Base-by-base conservation (phyloP, 768 basidiomycete species). In the Mycena crocata region DNA sequence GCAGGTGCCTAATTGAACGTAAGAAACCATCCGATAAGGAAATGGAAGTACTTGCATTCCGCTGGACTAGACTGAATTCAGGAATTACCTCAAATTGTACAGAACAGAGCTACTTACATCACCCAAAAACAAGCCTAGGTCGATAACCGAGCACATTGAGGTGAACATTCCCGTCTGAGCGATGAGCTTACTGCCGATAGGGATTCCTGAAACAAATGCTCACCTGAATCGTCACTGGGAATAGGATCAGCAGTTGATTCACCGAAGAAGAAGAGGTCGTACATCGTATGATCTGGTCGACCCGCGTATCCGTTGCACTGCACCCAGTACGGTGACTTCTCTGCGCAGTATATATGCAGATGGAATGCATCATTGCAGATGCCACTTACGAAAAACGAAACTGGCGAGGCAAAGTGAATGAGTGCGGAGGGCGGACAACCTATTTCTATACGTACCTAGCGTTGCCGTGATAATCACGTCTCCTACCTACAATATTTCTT, bases 211-310 rank as follows among this genome's bases (percentile, higher is more conserved):
- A n/a, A n/a, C n/a, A n/a, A n/a, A n/a, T n/a, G n/a, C 57, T 26
- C 8, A 79, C 80, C 64, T 81, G 80, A 7, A 81, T 78, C 24
- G 80, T 81, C 57, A 79, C 80, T 81, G 32, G 17, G 15, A 46
- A 23, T 26, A n/a, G 39, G 7, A 31, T 60, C 28, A 57, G 56
- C 26, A 31, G 10, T 45, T 34, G 19, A n/a, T n/a, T n/a, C n/a
- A n/a, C n/a, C 15, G 28, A 48, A n/a, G 23, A 17, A 40, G 13
- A 35, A 5, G 40, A 19, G 40, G 31, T 65, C 72, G 23, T 66
- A 79, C 76, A 34, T 51, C 76, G 64, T 57, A 83, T 81, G 49
- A 84, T 79, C 57, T 64, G 76, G 69, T 82, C 79, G 2, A 84
- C 71, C 32, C 75, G 58, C 39, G 80, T 76, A 63, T 84, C 81